Evolutionary conservation across 176 grass and related monocot species (phyloP).

Genomic region (Secale cereale): DNA sequence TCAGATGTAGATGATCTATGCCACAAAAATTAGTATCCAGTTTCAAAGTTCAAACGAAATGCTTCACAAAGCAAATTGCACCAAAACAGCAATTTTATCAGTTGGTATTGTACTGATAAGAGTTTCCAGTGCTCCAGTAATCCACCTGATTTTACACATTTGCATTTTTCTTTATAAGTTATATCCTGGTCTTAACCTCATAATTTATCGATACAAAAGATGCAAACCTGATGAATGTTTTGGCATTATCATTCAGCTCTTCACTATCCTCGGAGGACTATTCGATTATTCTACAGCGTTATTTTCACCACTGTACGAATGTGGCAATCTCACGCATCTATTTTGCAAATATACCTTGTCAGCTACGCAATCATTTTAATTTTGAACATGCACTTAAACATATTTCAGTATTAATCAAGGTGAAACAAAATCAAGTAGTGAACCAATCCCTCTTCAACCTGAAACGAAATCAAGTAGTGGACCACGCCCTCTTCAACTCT

Average conservation of each 20-base stretch:
- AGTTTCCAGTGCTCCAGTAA: background rate
- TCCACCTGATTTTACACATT: background rate
- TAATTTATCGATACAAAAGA: background rate
- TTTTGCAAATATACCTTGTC: background rate
- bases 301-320: background rate
- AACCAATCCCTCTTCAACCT: background rate
- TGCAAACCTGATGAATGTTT: background rate
- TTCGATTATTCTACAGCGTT: background rate
- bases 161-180: background rate
- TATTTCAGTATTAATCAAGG: background rate
- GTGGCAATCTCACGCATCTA: background rate
- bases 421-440: background rate
- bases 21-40: background rate
- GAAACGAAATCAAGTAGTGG: too few species aligned
- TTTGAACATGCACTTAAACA: background rate
- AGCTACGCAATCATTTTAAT: background rate
- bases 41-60: background rate
- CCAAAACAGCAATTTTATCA: background rate
- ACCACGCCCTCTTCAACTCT: too few species aligned
- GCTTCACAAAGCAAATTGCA: conserved; percentile 2
- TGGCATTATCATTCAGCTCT: background rate
- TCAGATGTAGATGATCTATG: background rate
- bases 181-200: background rate
- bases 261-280: background rate
- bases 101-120: background rate